phyloP scores from a whole-genome alignment of 1,284 basidiomycete species.

The Microbotryum lychnidis-dioicae region DNA sequence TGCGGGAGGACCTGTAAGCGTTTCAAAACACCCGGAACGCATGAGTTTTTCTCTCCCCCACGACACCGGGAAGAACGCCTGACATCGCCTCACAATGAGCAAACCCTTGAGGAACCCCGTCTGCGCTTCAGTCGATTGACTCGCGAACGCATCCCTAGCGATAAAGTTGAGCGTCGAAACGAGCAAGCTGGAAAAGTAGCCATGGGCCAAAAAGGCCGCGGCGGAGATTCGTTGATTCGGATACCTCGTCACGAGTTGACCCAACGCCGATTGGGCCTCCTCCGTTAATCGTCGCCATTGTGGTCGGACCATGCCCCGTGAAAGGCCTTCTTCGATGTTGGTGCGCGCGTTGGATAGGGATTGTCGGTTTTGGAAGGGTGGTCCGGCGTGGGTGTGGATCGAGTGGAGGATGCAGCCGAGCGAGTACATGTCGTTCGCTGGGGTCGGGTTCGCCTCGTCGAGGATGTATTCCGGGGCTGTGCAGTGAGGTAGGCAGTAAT shows the following conservation, averaged over 20 bases:
- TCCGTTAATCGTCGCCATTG: constrained; percentile 35
- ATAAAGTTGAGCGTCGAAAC: constrained; percentile 95
- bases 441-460: constrained; percentile 67
- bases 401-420: constrained; percentile 84
- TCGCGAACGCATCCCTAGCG: constrained; percentile 88
- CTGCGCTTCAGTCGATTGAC: constrained; percentile 89
- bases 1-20: constrained; percentile 64
- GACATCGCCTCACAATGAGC: not conserved
- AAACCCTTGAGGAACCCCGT: constrained; percentile 59
- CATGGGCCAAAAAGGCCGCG: constrained; percentile 57
- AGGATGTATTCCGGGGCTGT: constrained; percentile 89
- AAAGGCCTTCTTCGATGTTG: constrained; percentile 55
- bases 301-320: constrained; percentile 31
- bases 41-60: not conserved
- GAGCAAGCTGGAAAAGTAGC: constrained; percentile 93
- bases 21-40: not conserved
- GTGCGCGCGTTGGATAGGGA: constrained; percentile 69
- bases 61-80: not conserved
- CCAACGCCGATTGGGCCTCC: constrained; percentile 54
- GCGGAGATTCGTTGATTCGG: constrained; percentile 66
- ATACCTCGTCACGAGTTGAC: constrained; percentile 68
- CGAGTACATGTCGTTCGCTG: constrained; percentile 89
- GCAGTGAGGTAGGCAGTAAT: constrained; percentile 1
- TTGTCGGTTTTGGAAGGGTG: constrained; percentile 83
- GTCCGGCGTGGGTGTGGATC: constrained; percentile 76